These are phyloP conservation scores for Mortierella hygrophila DNA, from an alignment of 192 early-diverging fungal genomes.

Conservation along the genomic window DNA sequence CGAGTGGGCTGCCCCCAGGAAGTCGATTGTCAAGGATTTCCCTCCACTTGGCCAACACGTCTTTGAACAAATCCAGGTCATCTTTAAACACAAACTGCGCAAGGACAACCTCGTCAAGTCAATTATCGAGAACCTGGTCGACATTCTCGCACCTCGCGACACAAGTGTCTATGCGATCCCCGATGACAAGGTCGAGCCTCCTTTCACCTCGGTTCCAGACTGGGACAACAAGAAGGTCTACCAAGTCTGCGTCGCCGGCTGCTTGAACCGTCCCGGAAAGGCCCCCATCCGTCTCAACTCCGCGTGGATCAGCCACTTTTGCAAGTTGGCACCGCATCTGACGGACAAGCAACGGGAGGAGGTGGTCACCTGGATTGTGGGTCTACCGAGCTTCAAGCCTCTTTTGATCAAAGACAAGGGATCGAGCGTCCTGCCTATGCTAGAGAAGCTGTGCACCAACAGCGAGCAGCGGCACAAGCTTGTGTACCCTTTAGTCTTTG, in stretches of 20 bases:
- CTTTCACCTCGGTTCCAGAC: conserved; percentile 27
- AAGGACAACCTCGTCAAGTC: neutral
- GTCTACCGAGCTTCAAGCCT: conserved; percentile 23
- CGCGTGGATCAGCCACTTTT: conserved; percentile 32
- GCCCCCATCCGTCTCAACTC: conserved; percentile 12
- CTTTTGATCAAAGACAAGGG: conserved; percentile 17
- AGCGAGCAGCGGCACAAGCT: conserved; percentile 33
- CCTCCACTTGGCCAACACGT: conserved; percentile 36
- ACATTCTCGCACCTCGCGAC: conserved; percentile 20
- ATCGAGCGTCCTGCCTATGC: conserved; percentile 1
- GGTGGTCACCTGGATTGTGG: conserved; percentile 16
- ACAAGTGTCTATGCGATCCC: conserved; percentile 31
- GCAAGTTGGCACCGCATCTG: conserved; percentile 6
- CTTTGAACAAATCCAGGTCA: conserved; percentile 22
- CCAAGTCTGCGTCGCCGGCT: conserved; percentile 10
- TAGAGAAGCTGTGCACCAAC: conserved; percentile 24
- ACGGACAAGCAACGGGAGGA: conserved; percentile 26
- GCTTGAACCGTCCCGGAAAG: conserved; percentile 13
- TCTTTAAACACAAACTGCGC: conserved; percentile 23
- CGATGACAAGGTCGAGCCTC: conserved; percentile 14
- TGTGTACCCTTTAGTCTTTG: conserved; percentile 30
- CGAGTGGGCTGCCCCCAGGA: neutral
- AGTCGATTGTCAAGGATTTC: conserved; percentile 10
- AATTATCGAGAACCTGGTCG: conserved; percentile 15
- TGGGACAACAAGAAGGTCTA: conserved; percentile 41